These are phyloP conservation scores for Mycotypha africana DNA, from an alignment of 371 early-diverging fungal species.

Conservation along the genomic window DNA sequence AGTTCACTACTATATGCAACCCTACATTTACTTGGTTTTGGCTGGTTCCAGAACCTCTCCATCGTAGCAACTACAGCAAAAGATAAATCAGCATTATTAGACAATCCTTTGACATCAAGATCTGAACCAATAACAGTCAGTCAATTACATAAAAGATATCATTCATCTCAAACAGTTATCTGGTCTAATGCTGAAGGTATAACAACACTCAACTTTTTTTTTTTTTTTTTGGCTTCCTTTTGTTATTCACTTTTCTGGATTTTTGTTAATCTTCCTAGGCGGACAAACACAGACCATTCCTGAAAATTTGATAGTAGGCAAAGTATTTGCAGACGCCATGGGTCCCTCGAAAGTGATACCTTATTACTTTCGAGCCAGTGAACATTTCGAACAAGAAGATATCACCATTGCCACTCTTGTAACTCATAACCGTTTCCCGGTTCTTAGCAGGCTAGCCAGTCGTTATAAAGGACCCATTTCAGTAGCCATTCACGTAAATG, in stretches of 20 bases:
- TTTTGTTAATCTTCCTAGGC: background rate
- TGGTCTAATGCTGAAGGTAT: constrained; percentile 29
- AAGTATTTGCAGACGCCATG: constrained; percentile 60
- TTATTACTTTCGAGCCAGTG: constrained; percentile 50
- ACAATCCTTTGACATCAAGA: background rate
- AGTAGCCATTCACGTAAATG: constrained; percentile 59
- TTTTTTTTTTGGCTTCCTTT: constrained; percentile 18
- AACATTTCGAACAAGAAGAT: constrained; percentile 48
- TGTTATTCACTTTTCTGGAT: constrained; percentile 1
- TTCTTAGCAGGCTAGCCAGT: constrained; percentile 24
- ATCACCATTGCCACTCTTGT: constrained; percentile 49
- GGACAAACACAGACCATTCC: constrained; percentile 22
- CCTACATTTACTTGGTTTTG: constrained; percentile 18
- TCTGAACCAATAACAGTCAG: constrained; percentile 8
- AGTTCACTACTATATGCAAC: constrained; percentile 18
- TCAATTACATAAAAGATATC: constrained; percentile 15
- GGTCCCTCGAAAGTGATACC: constrained; percentile 60
- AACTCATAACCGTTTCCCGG: constrained; percentile 41
- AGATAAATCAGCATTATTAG: background rate
- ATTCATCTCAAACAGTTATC: constrained; percentile 17
- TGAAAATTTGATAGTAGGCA: constrained; percentile 51
- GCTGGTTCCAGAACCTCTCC: constrained; percentile 11
- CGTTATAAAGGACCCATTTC: constrained; percentile 26
- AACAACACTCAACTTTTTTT: too few relatives aligned
- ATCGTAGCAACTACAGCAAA: background rate